Evolutionary conservation across 75 land plant genomes (phyloP).

Genomic region (Sequoiadendron giganteum): DNA sequence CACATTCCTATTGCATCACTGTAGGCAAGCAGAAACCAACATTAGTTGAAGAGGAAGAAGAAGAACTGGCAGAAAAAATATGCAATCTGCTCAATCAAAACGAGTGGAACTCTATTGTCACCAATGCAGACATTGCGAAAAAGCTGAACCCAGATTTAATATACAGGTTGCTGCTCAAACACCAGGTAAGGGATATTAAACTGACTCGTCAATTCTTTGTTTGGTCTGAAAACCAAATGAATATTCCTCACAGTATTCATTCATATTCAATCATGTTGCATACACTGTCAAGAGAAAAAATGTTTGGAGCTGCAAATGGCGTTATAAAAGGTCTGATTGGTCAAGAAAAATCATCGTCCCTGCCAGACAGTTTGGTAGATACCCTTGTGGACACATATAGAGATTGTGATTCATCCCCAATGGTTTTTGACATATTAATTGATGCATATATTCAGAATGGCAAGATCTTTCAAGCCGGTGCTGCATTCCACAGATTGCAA

Average conservation of each 20-base stretch:
- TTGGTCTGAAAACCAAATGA: conserved; percentile 30
- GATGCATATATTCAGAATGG: conserved; percentile 40
- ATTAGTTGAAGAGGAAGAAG: conserved; percentile 3
- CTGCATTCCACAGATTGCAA: conserved; percentile 15
- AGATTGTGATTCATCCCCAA: conserved; percentile 1
- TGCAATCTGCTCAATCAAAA: conserved; percentile 12
- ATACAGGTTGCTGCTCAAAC: conserved; percentile 14
- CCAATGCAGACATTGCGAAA: conserved; percentile 6
- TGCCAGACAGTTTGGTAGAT: conserved; percentile 1
- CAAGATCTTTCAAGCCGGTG: conserved; percentile 19
- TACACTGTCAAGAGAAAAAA: conserved; percentile 19
- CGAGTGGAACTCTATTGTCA: neutral
- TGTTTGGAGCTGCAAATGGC: conserved; percentile 18
- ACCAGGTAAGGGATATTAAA: conserved; percentile 13
- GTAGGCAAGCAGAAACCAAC: neutral
- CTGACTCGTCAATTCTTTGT: conserved; percentile 33
- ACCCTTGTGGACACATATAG: conserved; percentile 11
- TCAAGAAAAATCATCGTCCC: neutral
- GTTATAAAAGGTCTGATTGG: conserved; percentile 25
- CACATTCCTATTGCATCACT: neutral
- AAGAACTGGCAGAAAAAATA: neutral
- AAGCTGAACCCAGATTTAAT: conserved; percentile 24
- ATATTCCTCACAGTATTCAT: conserved; percentile 11
- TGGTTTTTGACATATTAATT: conserved; percentile 37
- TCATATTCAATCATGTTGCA: conserved; percentile 26